Evolutionary conservation across 805 yeast species (phyloP), one percentile per base, ranked within the genome.

Genomic region (Cyberlindnera galapagoensis): DNA sequence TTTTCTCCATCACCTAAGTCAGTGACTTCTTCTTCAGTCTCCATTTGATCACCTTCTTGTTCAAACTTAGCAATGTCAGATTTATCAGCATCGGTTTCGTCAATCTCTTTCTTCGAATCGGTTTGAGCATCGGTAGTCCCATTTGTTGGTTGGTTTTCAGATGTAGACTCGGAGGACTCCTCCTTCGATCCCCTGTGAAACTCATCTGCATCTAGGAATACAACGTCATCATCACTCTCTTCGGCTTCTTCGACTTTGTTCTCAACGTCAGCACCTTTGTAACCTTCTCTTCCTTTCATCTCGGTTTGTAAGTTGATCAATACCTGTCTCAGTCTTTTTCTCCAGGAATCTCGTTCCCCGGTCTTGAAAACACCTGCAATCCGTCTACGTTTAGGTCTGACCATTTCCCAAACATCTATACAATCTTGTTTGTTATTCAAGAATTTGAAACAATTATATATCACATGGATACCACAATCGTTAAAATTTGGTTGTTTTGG

Each of bases 381-480:
- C 4, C 30, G 30, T 8, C 31, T 25, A 11, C 40, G 42, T 33
- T 35, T 49, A 6, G 35, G 30, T 12, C 36, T 46, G 5, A 51
- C 35, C 12, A 33, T 44, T 35, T 58, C 52, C 83, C 83, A 76
- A 9, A 71, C 42, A 25, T 51, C 51, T 27, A 71, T 59, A 31
- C 84, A 77, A 16, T 52, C 61, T 0, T 44, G 44, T 0, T 76
- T 72, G 24, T 71, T 56, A 16, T 60, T 59, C 28, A 80, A 62
- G 56, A 84, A 77, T 40, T 69, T 73, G 35, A 65, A 62, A 9
- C 79, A 67, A 46, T 82, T 87, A 44, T 79, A 79, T 11, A 92
- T 79, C 2, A 90, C 83, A 58, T 84, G 96, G 14, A 92, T 74
- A 2, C 98, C 98, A 61, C 98, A 92, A 54, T 92, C 98, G 51